Conservation (phyloP, 306 rosid species). For the Ammopiptanthus mongolicus region DNA sequence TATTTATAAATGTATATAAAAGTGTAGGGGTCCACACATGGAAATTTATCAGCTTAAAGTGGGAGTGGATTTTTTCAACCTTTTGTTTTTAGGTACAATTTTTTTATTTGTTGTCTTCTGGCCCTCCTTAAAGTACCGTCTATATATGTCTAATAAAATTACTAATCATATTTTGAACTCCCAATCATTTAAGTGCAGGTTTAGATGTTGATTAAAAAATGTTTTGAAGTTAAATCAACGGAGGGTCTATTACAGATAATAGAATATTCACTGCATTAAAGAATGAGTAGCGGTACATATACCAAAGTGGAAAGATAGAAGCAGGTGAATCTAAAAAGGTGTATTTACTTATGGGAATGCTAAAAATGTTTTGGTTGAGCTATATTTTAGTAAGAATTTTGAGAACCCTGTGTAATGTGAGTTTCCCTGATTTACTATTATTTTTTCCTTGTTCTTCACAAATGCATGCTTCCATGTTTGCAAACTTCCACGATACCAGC, state of each 20-base stretch:
- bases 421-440: background rate
- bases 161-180: background rate
- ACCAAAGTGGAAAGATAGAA: background rate
- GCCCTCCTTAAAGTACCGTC: slow-evolving; percentile 11
- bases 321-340: background rate
- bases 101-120: slow-evolving; percentile 17
- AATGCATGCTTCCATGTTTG: slow-evolving; percentile 16
- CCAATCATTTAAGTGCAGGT: slow-evolving; percentile 26
- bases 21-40: slow-evolving; percentile 36
- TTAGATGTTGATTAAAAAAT: background rate
- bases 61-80: slow-evolving; percentile 12
- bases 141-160: slow-evolving; percentile 26
- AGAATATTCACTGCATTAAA: background rate
- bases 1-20: slow-evolving; percentile 6
- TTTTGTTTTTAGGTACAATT: background rate
- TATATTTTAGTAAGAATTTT: background rate
- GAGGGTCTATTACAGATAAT: background rate
- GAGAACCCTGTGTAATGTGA: slow-evolving; percentile 10
- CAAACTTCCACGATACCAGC: slow-evolving; percentile 16
- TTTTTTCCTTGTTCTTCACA: background rate
- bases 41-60: slow-evolving; percentile 16
- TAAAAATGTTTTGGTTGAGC: background rate
- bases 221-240: background rate
- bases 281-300: background rate
- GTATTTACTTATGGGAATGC: slow-evolving; percentile 12